phyloP scores from a whole-genome alignment of 2,329 filamentous ascomycete species.

The Chaetomium olivaceum region DNA sequence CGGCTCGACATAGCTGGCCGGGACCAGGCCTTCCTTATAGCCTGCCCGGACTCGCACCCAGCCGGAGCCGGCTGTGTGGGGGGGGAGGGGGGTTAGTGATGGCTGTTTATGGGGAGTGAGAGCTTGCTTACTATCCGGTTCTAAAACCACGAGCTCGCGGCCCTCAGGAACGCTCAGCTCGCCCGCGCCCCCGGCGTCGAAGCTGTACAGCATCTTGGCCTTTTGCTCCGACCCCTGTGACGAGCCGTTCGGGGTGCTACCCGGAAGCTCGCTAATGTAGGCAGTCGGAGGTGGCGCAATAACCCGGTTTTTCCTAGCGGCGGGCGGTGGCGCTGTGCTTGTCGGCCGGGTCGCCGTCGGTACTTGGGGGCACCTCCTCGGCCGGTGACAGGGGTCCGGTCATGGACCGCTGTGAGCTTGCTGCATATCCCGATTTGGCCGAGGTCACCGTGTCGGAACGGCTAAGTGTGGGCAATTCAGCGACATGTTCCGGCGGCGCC shows the following conservation, averaged over 20 bases:
- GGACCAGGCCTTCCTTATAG: constrained; percentile 80
- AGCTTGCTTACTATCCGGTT: constrained; percentile 75
- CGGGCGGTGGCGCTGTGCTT: constrained; percentile 35
- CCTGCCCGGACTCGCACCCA: constrained; percentile 84
- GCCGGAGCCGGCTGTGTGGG: constrained; percentile 73
- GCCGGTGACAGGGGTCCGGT: constrained; percentile 59
- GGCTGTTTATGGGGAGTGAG: not conserved
- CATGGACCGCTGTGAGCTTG: constrained; percentile 74
- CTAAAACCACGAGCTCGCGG: constrained; percentile 73
- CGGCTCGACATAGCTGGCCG: constrained; percentile 79
- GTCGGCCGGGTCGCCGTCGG: constrained; percentile 40
- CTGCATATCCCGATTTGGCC: constrained; percentile 82
- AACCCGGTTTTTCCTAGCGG: constrained; percentile 66
- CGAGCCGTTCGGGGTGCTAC: constrained; percentile 49
- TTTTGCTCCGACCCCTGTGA: constrained; percentile 55
- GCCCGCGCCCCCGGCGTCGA: constrained; percentile 76
- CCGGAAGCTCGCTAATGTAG: constrained; percentile 71
- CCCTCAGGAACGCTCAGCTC: constrained; percentile 82
- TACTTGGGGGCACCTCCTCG: constrained; percentile 52
- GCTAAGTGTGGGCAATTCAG: constrained; percentile 68
- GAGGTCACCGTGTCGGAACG: constrained; percentile 89
- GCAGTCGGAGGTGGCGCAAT: constrained; percentile 83
- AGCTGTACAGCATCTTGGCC: constrained; percentile 88
- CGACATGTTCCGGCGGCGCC: constrained; percentile 50
- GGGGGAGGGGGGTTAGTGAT: constrained; percentile 35